Conservation (phyloP, 2,329 filamentous ascomycete genomes). For the Thelonectria blattea region DNA sequence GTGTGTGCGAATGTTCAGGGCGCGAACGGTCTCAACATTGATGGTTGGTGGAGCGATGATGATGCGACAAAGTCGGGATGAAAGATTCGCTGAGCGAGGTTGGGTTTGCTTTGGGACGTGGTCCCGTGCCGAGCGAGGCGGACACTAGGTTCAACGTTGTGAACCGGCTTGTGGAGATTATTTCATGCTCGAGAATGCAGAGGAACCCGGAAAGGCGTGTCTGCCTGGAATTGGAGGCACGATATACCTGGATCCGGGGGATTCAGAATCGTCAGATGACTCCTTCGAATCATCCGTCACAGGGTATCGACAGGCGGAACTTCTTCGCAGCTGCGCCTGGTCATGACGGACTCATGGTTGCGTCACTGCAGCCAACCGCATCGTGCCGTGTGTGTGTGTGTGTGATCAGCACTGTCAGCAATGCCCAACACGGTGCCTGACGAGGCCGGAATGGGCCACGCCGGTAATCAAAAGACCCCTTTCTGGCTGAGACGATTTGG, state of each 20-base stretch:
- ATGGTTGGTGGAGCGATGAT: neutral
- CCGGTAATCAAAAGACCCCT: neutral
- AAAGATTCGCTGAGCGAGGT: constrained; percentile 11
- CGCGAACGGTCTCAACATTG: constrained; percentile 13
- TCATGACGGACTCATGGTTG: constrained; percentile 27
- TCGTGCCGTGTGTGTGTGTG: constrained; percentile 19
- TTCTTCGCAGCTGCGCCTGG: constrained; percentile 9
- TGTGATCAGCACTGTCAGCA: too few species aligned
- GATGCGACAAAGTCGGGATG: constrained; percentile 13
- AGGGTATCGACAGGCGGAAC: constrained; percentile 24
- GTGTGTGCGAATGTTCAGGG: constrained; percentile 11
- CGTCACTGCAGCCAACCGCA: constrained; percentile 37
- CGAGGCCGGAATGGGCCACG: constrained; percentile 6
- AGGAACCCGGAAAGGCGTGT: neutral
- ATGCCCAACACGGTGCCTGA: constrained; percentile 20
- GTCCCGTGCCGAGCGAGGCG: constrained; percentile 14
- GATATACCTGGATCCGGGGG: neutral
- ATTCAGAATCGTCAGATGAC: constrained; percentile 33
- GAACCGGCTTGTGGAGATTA: neutral
- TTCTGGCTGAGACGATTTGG: neutral
- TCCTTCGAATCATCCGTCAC: constrained; percentile 25
- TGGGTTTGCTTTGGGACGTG: constrained; percentile 24
- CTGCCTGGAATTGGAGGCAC: neutral
- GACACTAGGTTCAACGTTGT: neutral
- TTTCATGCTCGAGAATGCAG: neutral